These are phyloP conservation scores for Hypoxylon sp. DNA, from an alignment of 2,329 filamentous ascomycete species.

Conservation along the genomic window DNA sequence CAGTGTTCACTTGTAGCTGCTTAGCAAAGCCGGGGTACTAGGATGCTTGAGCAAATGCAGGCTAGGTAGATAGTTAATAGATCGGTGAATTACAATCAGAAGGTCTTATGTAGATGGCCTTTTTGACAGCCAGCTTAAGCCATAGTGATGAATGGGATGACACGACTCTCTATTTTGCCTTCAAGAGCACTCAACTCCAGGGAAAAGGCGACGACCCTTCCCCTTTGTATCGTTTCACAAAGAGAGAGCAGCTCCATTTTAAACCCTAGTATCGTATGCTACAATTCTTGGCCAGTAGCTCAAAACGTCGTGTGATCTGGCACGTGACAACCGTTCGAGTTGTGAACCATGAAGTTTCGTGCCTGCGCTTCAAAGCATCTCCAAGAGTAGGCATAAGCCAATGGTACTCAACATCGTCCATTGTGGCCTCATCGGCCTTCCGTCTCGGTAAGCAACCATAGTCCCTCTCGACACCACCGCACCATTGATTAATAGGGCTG, in stretches of 20 bases:
- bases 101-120: background rate
- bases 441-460: conserved; percentile 36
- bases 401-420: conserved; percentile 41
- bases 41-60: too few species aligned
- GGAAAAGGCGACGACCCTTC: too few species aligned
- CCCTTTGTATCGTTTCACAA: too few species aligned
- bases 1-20: background rate
- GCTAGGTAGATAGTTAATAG: background rate
- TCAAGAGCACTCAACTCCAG: too few species aligned
- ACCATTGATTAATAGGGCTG: conserved; percentile 37
- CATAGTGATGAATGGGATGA: too few species aligned
- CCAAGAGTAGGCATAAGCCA: conserved; percentile 22
- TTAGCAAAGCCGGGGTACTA: background rate
- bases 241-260: too few species aligned
- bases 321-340: too few species aligned
- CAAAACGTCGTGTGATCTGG: too few species aligned
- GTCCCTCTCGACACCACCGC: conserved; percentile 38
- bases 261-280: too few species aligned
- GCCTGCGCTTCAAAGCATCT: conserved; percentile 5
- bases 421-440: conserved; percentile 40
- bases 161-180: too few species aligned
- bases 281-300: too few species aligned
- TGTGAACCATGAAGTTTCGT: too few species aligned
- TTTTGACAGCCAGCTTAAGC: background rate
- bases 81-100: background rate